Evolutionary conservation across 805 yeast species (phyloP).

Genomic region (Cyberlindnera americana): DNA sequence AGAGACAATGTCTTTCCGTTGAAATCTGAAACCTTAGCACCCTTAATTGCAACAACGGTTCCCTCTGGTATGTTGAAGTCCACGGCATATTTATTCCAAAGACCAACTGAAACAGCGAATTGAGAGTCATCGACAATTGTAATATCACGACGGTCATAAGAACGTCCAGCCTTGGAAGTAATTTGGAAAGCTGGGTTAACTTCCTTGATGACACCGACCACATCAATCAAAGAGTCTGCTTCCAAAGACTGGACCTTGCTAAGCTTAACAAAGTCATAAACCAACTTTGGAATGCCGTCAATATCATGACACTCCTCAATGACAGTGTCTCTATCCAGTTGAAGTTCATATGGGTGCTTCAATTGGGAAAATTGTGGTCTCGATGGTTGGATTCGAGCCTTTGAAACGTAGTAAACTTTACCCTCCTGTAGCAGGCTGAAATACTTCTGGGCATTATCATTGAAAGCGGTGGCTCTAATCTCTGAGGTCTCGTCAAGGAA

Average conservation of each 20-base stretch:
- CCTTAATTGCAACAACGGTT: slow-evolving; percentile 87
- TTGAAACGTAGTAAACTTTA: slow-evolving; percentile 78
- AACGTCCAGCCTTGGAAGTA: slow-evolving; percentile 86
- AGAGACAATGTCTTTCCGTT: slow-evolving; percentile 81
- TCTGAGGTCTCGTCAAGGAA: slow-evolving; percentile 94
- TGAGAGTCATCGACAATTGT: slow-evolving; percentile 82
- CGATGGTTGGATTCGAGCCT: slow-evolving; percentile 76
- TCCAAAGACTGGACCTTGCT: slow-evolving; percentile 64
- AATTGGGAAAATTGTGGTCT: slow-evolving; percentile 83
- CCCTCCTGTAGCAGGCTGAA: slow-evolving; percentile 81
- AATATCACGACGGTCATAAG: slow-evolving; percentile 89
- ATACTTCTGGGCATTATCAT: slow-evolving; percentile 77
- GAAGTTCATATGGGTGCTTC: slow-evolving; percentile 84
- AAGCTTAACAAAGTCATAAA: slow-evolving; percentile 72
- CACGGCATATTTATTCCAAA: slow-evolving; percentile 87
- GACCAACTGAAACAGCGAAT: slow-evolving; percentile 69
- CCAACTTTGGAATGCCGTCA: slow-evolving; percentile 71
- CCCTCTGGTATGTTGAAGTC: slow-evolving; percentile 73
- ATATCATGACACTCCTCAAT: slow-evolving; percentile 65
- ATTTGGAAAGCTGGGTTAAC: slow-evolving; percentile 75
- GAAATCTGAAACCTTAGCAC: slow-evolving; percentile 84
- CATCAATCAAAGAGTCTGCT: slow-evolving; percentile 73
- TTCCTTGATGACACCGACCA: slow-evolving; percentile 78
- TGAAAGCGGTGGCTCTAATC: slow-evolving; percentile 92
- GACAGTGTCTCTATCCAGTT: slow-evolving; percentile 73